Percentiles rank a stretch among this genome's conserved stretches.
phyloP scores from a whole-genome alignment of 768 basidiomycete genomes.

The Panellus pusillus region DNA sequence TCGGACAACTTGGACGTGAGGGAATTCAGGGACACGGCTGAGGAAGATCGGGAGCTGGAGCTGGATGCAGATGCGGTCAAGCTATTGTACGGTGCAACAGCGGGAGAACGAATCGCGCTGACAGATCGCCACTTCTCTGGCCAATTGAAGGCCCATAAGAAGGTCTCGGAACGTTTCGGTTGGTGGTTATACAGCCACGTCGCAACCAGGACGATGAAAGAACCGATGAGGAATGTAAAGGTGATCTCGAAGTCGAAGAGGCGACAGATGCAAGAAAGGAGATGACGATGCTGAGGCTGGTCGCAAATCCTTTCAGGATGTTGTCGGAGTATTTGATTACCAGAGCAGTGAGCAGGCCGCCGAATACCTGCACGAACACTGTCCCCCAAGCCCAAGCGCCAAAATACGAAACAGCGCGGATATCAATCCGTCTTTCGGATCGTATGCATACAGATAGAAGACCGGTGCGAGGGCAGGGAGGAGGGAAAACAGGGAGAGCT shows the following conservation, averaged over 20 bases:
- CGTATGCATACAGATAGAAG: constrained; percentile 49
- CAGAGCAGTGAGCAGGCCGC: constrained; percentile 89
- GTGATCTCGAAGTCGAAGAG: constrained; percentile 91
- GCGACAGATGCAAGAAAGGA: constrained; percentile 91
- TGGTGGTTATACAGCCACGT: constrained; percentile 93
- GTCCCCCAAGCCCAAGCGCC: constrained; percentile 92
- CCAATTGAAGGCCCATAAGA: constrained; percentile 21
- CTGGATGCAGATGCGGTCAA: constrained; percentile 11
- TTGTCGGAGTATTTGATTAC: constrained; percentile 96
- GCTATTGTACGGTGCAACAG: constrained; percentile 7
- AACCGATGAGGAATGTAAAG: constrained; percentile 81
- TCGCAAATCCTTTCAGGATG: constrained; percentile 93
- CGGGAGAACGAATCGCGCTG: constrained; percentile 15
- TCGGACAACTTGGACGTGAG: constrained; percentile 3
- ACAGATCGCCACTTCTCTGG: constrained; percentile 23
- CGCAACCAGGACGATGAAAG: constrained; percentile 77
- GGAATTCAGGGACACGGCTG: constrained; percentile 19
- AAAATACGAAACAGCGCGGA: constrained; percentile 73
- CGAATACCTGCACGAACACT: constrained; percentile 83
- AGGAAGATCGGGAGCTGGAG: constrained; percentile 23
- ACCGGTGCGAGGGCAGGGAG: constrained; percentile 85
- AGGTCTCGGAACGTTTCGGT: constrained; percentile 29
- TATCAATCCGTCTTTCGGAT: constrained; percentile 37
- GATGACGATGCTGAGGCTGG: constrained; percentile 89
- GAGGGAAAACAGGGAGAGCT: constrained; percentile 91